Evolutionary conservation across 441 rosid species (phyloP).

Genomic region (Bocquillonia castaneifolia): DNA sequence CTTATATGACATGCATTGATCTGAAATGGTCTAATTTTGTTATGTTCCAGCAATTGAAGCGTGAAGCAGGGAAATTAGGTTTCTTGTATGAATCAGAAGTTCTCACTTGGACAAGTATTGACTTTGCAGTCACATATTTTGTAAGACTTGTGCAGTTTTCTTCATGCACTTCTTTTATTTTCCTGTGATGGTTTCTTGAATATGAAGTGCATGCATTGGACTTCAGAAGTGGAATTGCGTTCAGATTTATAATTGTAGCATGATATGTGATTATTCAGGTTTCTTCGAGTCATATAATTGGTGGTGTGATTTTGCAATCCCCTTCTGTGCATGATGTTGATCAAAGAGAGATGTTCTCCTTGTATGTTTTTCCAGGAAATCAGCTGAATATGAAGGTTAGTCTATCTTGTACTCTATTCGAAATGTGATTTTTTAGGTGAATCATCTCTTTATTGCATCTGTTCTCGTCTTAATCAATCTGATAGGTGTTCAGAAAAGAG

Average conservation of each 20-base stretch:
- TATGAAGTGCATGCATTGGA: constrained; percentile 10
- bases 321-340: constrained; percentile 69
- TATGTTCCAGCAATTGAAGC: constrained; percentile 52
- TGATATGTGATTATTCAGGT: constrained; percentile 41
- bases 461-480: constrained; percentile 32
- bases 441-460: constrained; percentile 15
- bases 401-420: constrained; percentile 9
- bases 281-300: constrained; percentile 51
- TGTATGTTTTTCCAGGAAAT: constrained; percentile 71
- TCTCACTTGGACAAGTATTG: constrained; percentile 67
- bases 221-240: background rate
- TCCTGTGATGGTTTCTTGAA: constrained; percentile 11
- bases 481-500: constrained; percentile 72
- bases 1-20: background rate
- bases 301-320: constrained; percentile 78
- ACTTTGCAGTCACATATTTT: constrained; percentile 65
- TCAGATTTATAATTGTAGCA: background rate
- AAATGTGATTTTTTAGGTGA: constrained; percentile 1
- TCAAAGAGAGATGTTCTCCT: constrained; percentile 77
- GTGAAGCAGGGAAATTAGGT: constrained; percentile 55
- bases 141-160: constrained; percentile 41
- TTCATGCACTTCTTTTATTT: constrained; percentile 4
- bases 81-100: constrained; percentile 79
- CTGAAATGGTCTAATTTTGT: constrained; percentile 11
- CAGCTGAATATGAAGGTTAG: constrained; percentile 56